Evolutionary conservation across 2,329 filamentous ascomycete species (phyloP).

Genomic region (Cercospora beticola): DNA sequence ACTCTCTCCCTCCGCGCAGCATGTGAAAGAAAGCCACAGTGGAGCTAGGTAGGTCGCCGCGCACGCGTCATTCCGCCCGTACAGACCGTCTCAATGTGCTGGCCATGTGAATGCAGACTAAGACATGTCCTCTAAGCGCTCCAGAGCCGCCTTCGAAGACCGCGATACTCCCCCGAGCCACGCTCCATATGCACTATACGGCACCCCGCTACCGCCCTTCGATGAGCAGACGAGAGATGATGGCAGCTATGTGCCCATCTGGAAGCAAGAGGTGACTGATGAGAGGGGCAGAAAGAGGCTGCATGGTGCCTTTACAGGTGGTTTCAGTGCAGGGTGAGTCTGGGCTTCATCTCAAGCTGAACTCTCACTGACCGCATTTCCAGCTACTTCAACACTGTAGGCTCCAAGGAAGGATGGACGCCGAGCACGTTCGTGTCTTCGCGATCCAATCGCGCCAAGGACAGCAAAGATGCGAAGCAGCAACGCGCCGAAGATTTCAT

Average conservation of each 20-base stretch:
- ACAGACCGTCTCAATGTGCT: constrained; percentile 32
- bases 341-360: no score
- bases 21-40: constrained; percentile 7
- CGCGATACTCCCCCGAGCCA: constrained; percentile 54
- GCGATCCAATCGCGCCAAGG: constrained; percentile 71
- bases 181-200: constrained; percentile 75
- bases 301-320: constrained; percentile 94
- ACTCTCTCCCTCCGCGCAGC: background rate
- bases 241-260: constrained; percentile 88
- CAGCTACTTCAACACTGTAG: constrained; percentile 96
- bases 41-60: constrained; percentile 22
- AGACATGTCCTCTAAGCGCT: constrained; percentile 75
- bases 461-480: constrained; percentile 46
- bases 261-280: constrained; percentile 97
- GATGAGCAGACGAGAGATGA: constrained; percentile 80
- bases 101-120: constrained; percentile 31
- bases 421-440: constrained; percentile 91
- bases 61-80: background rate
- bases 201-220: constrained; percentile 77
- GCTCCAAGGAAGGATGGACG: constrained; percentile 97
- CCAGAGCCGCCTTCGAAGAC: constrained; percentile 76
- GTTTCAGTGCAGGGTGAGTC: constrained; percentile 93
- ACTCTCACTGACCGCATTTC: constrained; percentile 4
- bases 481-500: constrained; percentile 88
- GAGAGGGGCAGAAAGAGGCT: constrained; percentile 86